Conservation (phyloP, 257 asterid species). For the Eustoma russellianum region DNA sequence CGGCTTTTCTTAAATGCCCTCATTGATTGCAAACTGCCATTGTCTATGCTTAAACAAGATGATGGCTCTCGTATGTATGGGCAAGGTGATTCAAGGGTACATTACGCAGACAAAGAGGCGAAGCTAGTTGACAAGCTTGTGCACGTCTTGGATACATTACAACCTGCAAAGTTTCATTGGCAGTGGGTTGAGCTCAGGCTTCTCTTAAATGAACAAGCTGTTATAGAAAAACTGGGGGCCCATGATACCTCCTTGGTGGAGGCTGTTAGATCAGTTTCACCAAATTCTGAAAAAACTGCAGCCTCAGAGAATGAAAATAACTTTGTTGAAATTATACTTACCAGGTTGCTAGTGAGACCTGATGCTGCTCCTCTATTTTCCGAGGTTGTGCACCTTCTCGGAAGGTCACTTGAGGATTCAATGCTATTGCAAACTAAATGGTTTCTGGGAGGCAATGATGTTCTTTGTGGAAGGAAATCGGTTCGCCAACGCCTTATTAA, state of each 20-base stretch:
- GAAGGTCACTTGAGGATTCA: constrained; percentile 88
- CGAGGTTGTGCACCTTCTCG: constrained; percentile 77
- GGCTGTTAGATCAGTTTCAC: constrained; percentile 69
- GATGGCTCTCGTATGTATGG: constrained; percentile 41
- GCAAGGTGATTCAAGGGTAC: constrained; percentile 56
- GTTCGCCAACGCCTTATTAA: constrained; percentile 71
- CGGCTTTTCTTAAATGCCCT: constrained; percentile 84
- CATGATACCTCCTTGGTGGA: constrained; percentile 59
- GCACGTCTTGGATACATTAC: constrained; percentile 73
- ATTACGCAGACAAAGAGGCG: no score
- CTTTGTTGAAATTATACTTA: constrained; percentile 76
- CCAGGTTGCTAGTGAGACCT: constrained; percentile 88
- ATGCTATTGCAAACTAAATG: constrained; percentile 93
- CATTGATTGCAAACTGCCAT: constrained; percentile 71
- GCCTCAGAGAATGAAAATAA: constrained; percentile 86
- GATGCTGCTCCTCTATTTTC: constrained; percentile 96
- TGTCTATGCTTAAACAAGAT: constrained; percentile 37
- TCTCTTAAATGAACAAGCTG: constrained; percentile 82
- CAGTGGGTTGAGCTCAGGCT: constrained; percentile 98
- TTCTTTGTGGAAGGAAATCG: constrained; percentile 87
- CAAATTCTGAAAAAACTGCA: constrained; percentile 53
- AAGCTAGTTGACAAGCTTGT: constrained; percentile 74
- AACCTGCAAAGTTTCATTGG: constrained; percentile 98
- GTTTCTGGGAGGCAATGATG: constrained; percentile 85
- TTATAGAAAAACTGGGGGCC: constrained; percentile 67